These are phyloP conservation scores for Omphalea diandra DNA, from an alignment of 441 rosid genomes.

Conservation along the genomic window DNA sequence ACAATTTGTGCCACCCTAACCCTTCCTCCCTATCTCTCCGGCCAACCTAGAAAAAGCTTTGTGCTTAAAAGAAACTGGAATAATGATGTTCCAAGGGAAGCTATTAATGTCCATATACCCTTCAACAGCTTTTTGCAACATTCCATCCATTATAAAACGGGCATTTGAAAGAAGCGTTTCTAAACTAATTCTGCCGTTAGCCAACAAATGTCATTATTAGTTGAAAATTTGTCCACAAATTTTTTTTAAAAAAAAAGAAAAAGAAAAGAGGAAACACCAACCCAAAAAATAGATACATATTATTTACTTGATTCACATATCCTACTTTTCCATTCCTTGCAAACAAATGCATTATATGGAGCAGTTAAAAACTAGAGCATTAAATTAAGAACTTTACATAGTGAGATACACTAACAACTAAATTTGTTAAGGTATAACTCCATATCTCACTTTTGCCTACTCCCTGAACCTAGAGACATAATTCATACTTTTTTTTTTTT, in stretches of 20 bases:
- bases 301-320: constrained; percentile 96
- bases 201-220: constrained; percentile 23
- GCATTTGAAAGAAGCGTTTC: constrained; percentile 91
- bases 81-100: no score
- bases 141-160: constrained; percentile 71
- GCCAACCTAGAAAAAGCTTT: no score
- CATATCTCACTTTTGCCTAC: no score
- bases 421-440: neutral
- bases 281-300: constrained; percentile 99
- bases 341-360: constrained; percentile 21
- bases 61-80: no score
- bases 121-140: constrained; percentile 90
- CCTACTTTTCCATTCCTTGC: constrained; percentile 87
- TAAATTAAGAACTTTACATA: neutral
- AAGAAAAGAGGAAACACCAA: constrained; percentile 35
- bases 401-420: neutral
- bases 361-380: constrained; percentile 12
- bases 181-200: constrained; percentile 70
- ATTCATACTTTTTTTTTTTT: no score
- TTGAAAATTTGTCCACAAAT: constrained; percentile 1
- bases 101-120: constrained; percentile 48
- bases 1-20: constrained; percentile 9
- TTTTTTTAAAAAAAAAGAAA: constrained; percentile 6
- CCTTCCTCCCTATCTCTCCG: no score
- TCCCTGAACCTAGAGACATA: no score